Base-by-base conservation (phyloP, 2,329 filamentous ascomycete species). In the Ophiostoma tasmaniense region DNA sequence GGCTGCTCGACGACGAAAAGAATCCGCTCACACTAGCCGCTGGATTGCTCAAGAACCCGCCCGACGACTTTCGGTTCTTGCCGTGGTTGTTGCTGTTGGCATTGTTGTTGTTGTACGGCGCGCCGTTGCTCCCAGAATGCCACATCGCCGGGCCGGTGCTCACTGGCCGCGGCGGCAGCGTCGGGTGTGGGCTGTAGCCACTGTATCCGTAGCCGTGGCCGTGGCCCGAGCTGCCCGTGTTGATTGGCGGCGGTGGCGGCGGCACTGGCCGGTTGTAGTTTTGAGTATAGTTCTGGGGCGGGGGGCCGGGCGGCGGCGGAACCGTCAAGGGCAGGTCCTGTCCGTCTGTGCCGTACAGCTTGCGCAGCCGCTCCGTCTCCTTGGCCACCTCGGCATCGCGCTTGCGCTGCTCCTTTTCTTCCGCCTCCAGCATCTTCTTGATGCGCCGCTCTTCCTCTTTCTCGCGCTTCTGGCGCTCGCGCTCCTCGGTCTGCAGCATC, bases 291-390 rank as follows among this genome's bases (percentile, higher is more conserved):
- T 2, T 71, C 67, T 59, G 66, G 69, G n/a, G 71, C 65, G n/a
- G 69, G 71, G 64, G 71, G 66, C 62, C 66, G 69, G n/a, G 72
- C 65, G n/a, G 69, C 71, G 64, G 72, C 72, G 69, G 52, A 67
- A 59, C 42, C 17, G 66, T 7, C 59, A 73, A 78, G 71, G 73
- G 79, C 35, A 79, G 71, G 2, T 77, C 76, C 74, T 84, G 82
- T 0, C 81, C 81, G 66, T 83, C 78, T 64, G 86, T 81, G 65
- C 90, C 90, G 74, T 91, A 93, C 73, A 89, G 78, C 73, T 82
- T 85, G 28, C 86, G 82, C 45, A 99, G 81, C 1, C 93, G 84
- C 76, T 95, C 92, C 0, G 95, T 98, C 79, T 99, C 94, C 71
- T 84, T 85, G 25, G 93, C 89, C 1, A 93, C 80, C 73, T 86